Evolutionary conservation across 768 basidiomycete species (phyloP).

Genomic region (Plicaturopsis crispa): DNA sequence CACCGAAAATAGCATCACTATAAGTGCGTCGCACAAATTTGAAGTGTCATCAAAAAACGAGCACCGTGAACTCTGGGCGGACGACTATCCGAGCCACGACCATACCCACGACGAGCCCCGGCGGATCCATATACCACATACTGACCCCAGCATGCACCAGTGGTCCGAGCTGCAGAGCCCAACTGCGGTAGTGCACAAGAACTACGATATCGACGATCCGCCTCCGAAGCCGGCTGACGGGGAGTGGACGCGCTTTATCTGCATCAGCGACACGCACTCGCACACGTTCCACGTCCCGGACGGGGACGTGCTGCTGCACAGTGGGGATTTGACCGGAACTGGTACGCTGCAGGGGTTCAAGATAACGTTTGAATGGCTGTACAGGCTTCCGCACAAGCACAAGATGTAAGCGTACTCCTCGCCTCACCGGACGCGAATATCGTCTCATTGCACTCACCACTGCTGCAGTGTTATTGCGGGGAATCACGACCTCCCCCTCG

Average conservation of each 20-base stretch:
- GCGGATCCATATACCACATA: too few relatives aligned
- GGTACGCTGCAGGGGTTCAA: slow-evolving; percentile 39
- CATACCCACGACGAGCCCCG: too few relatives aligned
- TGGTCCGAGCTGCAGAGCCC: too few relatives aligned
- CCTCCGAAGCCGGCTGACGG: too few relatives aligned
- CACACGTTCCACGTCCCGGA: slow-evolving; percentile 38
- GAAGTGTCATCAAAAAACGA: too few relatives aligned
- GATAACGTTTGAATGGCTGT: slow-evolving; percentile 52
- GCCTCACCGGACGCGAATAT: neutral
- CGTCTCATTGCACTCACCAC: neutral
- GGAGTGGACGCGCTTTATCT: slow-evolving; percentile 56
- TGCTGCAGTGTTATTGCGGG: slow-evolving; percentile 52
- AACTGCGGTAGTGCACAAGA: too few relatives aligned
- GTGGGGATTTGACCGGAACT: slow-evolving; percentile 52
- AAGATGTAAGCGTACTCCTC: slow-evolving; percentile 39
- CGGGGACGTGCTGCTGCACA: slow-evolving; percentile 62
- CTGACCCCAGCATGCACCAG: too few relatives aligned
- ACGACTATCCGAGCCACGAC: too few relatives aligned
- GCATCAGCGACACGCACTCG: slow-evolving; percentile 53
- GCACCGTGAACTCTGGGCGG: too few relatives aligned
- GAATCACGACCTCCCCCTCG: slow-evolving; percentile 55
- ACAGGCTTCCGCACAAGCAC: slow-evolving; percentile 41
- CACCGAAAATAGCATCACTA: too few relatives aligned
- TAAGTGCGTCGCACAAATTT: too few relatives aligned
- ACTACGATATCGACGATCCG: too few relatives aligned